These are phyloP conservation scores for Phytophthora parvispora DNA, from an alignment of 352 stramenopile species.

Conservation along the genomic window DNA sequence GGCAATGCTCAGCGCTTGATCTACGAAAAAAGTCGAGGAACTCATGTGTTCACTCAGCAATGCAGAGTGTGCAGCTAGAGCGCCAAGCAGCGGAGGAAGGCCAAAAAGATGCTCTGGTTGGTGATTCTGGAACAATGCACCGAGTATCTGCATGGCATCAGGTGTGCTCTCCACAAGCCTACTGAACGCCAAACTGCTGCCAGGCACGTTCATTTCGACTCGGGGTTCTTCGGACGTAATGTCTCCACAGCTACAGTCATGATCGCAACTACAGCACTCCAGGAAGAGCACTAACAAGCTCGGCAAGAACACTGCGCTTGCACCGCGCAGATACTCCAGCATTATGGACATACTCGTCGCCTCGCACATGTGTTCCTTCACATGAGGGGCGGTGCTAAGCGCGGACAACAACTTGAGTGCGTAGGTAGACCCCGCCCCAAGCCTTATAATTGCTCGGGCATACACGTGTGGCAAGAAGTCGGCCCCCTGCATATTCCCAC, in stretches of 20 bases:
- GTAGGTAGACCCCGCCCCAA: conserved; percentile 43
- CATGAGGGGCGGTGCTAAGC: conserved; percentile 28
- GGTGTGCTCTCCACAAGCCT: conserved; percentile 39
- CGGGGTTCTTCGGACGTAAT: not conserved
- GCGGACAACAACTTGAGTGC: conserved; percentile 46
- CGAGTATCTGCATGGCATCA: conserved; percentile 33
- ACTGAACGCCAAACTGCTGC: conserved; percentile 42
- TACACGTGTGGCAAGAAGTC: conserved; percentile 35
- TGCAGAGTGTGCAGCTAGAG: conserved; percentile 43
- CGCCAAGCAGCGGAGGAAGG: conserved; percentile 49
- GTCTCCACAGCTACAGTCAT: conserved; percentile 11
- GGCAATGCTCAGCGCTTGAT: conserved; percentile 42
- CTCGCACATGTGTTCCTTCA: conserved; percentile 39
- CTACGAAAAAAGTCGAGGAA: conserved; percentile 35
- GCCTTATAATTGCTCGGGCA: conserved; percentile 28
- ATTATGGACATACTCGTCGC: conserved; percentile 32
- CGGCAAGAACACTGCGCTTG: conserved; percentile 39
- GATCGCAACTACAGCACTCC: conserved; percentile 40
- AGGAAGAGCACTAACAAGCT: conserved; percentile 53
- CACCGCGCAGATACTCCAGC: conserved; percentile 39
- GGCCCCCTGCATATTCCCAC: conserved; percentile 16
- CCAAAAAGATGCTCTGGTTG: conserved; percentile 50
- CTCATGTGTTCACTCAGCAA: conserved; percentile 49
- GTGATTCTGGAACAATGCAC: conserved; percentile 54
- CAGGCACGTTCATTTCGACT: not conserved